Percentiles rank a stretch among this genome's conserved stretches.
These are phyloP conservation scores for Helicocarpus griseus DNA, from an alignment of 2,329 filamentous ascomycete species.

Conservation along the genomic window DNA sequence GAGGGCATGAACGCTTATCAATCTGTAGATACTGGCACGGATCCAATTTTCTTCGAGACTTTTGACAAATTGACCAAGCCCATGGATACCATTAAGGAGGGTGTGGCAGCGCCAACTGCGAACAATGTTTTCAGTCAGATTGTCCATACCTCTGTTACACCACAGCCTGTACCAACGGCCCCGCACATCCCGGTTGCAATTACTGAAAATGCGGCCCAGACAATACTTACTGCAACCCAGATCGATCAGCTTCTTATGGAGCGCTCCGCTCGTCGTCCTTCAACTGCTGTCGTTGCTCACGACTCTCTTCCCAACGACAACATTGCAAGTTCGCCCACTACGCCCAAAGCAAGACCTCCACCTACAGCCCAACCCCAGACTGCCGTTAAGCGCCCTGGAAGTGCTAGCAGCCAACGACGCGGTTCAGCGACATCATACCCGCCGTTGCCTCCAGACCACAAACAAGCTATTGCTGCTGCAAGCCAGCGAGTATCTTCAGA, in stretches of 20 bases:
- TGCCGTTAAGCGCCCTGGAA: constrained; percentile 53
- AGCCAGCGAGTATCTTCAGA: constrained; percentile 47
- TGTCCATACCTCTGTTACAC: constrained; percentile 1
- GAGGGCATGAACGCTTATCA: constrained; percentile 6
- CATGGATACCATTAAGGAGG: neutral
- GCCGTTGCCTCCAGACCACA: constrained; percentile 73
- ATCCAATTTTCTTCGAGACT: neutral
- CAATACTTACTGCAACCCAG: constrained; percentile 67
- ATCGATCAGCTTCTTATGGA: constrained; percentile 66
- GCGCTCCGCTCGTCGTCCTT: constrained; percentile 30
- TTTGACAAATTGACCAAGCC: neutral
- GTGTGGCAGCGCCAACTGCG: neutral
- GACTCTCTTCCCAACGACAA: constrained; percentile 14
- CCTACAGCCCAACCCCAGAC: constrained; percentile 27
- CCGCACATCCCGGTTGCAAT: constrained; percentile 33
- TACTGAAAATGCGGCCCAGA: constrained; percentile 69
- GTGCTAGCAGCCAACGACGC: constrained; percentile 57
- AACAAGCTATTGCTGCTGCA: constrained; percentile 72
- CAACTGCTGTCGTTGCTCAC: constrained; percentile 17
- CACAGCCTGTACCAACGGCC: neutral
- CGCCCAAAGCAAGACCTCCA: constrained; percentile 26
- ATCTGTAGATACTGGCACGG: neutral
- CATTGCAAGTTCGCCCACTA: constrained; percentile 23
- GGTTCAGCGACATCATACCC: constrained; percentile 45
- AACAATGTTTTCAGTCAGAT: constrained; percentile 1